Evolutionary conservation across 345 rosid genomes (phyloP), one percentile per base, ranked within the genome.

Genomic region (Abelmoschus esculentus): DNA sequence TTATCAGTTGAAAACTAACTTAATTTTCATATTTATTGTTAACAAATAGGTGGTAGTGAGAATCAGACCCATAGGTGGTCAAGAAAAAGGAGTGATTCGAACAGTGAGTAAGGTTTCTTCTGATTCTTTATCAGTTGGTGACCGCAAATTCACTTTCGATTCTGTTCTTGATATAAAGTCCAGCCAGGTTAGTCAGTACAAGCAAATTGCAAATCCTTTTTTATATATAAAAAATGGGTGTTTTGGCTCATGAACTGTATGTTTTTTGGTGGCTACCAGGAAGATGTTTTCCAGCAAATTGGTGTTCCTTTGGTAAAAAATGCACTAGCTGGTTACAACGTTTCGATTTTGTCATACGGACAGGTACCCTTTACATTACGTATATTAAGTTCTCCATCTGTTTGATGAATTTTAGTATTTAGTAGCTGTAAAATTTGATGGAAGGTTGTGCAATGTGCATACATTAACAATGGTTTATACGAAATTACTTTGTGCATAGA

Each of bases 241-340:
- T 67, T 67, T 32, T 72, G 46, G 52, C 14, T 63, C 26, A 49
- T 49, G 29, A 60, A 44, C 38, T 72, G 29, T 69, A 52, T 60
- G 36, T 73, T 74, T 49, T 75, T 79, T 49, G 54, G 49, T 67
- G 73, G 63, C 55, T 78, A 13, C 46, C 89, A 91, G 98, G 92
- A 86, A 58, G 88, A 90, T 65, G 80, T 88, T n/a, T 95, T 95
- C 57, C 86, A 81, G 72, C 75, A 67, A 50, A 84, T 95, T 61
- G 98, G 99, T 47, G 80, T 84, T 54, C 96, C 98, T 72, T 79
- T 88, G 84, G 97, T 90, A 75, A 65, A 86, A 62, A 82, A 86
- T 75, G 90, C 98, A 13, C 79, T 95, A 63, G 86, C 91, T 22
- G 99, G 99, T 64, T 95, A 90, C 89, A 95, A 90, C 76, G 82